These are phyloP conservation scores for Didymella keratinophila DNA, from an alignment of 2,329 filamentous ascomycete genomes.

Conservation along the genomic window DNA sequence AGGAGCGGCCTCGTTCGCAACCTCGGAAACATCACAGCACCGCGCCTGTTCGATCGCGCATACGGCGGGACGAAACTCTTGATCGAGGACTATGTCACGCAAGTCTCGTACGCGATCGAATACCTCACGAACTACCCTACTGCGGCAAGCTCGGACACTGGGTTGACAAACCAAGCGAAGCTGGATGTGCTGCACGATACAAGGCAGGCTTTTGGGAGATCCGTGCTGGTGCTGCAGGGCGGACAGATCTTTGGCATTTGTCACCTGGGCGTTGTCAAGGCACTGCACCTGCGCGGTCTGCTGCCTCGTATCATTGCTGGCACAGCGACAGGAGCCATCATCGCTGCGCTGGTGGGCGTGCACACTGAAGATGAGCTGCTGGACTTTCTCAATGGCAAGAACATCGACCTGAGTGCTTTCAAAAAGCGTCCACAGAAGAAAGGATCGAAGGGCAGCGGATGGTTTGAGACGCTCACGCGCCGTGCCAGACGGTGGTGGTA, in stretches of 20 bases:
- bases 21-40: constrained; percentile 86
- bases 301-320: constrained; percentile 91
- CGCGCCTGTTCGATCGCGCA: constrained; percentile 81
- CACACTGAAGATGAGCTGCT: constrained; percentile 87
- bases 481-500: constrained; percentile 73
- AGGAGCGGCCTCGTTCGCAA: constrained; percentile 81
- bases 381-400: constrained; percentile 76
- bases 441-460: constrained; percentile 45
- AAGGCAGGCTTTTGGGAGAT: constrained; percentile 85
- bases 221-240: constrained; percentile 84
- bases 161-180: constrained; percentile 77
- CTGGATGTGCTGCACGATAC: constrained; percentile 87
- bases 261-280: constrained; percentile 89
- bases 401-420: constrained; percentile 85
- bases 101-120: constrained; percentile 81
- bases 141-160: constrained; percentile 54
- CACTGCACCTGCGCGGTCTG: constrained; percentile 79
- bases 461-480: constrained; percentile 67
- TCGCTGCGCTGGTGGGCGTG: constrained; percentile 85
- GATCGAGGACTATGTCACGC: constrained; percentile 88
- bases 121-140: constrained; percentile 75
- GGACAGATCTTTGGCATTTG: constrained; percentile 91
- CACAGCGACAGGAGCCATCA: constrained; percentile 87
- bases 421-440: constrained; percentile 51
- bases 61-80: constrained; percentile 89